Evolutionary conservation across 192 early-diverging fungal genomes (phyloP).

Genomic region (Phlyctochytrium arcticum): DNA sequence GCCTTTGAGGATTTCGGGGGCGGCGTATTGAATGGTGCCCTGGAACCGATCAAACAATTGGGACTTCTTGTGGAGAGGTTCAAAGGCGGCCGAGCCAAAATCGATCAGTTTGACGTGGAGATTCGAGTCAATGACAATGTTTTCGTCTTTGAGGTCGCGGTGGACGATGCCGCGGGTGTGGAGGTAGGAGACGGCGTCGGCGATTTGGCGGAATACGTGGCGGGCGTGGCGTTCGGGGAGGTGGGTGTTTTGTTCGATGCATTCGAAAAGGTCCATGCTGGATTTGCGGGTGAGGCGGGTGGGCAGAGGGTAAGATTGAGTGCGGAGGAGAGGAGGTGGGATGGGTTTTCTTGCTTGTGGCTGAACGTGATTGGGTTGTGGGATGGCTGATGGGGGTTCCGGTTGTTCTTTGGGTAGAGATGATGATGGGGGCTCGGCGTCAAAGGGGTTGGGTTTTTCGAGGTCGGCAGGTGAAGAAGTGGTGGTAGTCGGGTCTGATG

Average conservation of each 20-base stretch:
- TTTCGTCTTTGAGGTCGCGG: conserved; percentile 79
- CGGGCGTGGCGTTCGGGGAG: conserved; percentile 63
- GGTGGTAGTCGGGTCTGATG: neutral
- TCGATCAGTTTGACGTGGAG: conserved; percentile 60
- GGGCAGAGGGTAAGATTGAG: neutral
- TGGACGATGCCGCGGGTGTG: conserved; percentile 65
- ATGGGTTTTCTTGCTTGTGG: too few species aligned
- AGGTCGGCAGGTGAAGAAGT: neutral
- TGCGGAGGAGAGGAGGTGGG: conserved; percentile 3
- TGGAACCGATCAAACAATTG: conserved; percentile 40
- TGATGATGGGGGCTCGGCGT: too few species aligned
- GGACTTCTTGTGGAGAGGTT: conserved; percentile 12
- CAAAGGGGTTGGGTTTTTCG: too few species aligned
- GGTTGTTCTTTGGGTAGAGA: too few species aligned
- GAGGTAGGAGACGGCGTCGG: conserved; percentile 60
- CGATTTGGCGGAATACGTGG: conserved; percentile 68
- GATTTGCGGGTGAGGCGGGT: conserved; percentile 1
- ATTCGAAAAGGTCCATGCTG: conserved; percentile 50
- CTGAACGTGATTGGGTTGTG: too few species aligned
- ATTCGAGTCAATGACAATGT: conserved; percentile 42
- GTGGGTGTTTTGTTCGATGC: conserved; percentile 62
- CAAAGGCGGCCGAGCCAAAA: conserved; percentile 54
- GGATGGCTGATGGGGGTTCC: too few species aligned
- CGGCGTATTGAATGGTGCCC: conserved; percentile 52
- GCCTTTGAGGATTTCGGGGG: conserved; percentile 63